Evolutionary conservation across 805 yeast genomes (phyloP), one percentile per base, ranked within the genome.

Genomic region (Zygosaccharomyces bailii): DNA sequence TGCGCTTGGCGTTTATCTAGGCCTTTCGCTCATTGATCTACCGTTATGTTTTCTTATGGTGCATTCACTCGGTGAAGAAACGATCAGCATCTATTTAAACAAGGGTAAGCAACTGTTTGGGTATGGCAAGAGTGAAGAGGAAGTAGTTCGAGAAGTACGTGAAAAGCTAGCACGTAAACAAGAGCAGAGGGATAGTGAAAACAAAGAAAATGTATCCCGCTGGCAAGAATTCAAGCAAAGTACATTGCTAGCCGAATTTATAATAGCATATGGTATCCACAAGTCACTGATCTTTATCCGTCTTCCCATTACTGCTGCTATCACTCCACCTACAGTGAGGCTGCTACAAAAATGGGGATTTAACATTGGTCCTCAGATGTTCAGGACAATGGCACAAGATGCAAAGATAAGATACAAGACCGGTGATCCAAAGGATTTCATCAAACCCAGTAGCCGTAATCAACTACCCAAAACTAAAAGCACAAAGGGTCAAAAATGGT

Each of bases 261-360:
- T 86, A 9, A 76, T 93, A 42, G 98, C 98, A 0, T 93, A 93
- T 62, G 96, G 96, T 2, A 70, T 93, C 36, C 98, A 93, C 70
- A 93, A 93, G 68, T 78, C 90, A 4, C 73, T 93, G 50, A 76
- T 91, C 18, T 78, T 91, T 48, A 75, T 93, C 33, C 76, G 99
- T 50, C 69, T 93, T 4, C 99, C 99, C 10, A 64, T 88, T 23
- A 84, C 97, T 0, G 96, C 96, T 0, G 95, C 96, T 2, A 75
- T 90, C 9, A 89, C 97, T 0, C 99, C 99, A 4, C 60, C 79
- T 1, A 74, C 88, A 2, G 96, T 88, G 4, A 70, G 65, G 42
- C 60, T 69, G 37, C 73, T 91, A 50, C 77, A 85, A 46, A 67
- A 74, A 17, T 80, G 87, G 85, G 96, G 96, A 1, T 88, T 86